These are phyloP conservation scores for Crithidia fasciculata DNA, from an alignment of 208 protist genomes.

Conservation along the genomic window DNA sequence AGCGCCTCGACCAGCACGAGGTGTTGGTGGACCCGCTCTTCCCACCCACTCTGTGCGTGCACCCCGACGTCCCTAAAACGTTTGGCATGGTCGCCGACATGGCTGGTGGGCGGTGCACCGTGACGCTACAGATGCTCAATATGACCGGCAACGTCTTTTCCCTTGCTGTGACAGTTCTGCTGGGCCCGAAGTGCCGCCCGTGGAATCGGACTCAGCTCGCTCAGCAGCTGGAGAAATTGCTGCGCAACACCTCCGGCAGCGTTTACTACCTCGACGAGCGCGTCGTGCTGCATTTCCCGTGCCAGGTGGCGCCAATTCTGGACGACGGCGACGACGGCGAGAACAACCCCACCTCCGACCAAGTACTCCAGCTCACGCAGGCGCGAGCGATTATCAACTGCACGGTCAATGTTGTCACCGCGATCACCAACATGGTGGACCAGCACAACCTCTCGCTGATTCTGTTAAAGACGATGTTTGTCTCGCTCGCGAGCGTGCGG, in stretches of 20 bases:
- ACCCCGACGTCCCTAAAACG: constrained; percentile 67
- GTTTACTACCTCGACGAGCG: constrained; percentile 45
- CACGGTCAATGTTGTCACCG: constrained; percentile 88
- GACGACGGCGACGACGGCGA: constrained; percentile 65
- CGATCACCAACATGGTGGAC: constrained; percentile 86
- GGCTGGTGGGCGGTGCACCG: constrained; percentile 40
- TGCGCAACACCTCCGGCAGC: constrained; percentile 62
- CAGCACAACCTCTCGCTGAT: constrained; percentile 91
- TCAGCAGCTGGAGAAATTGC: constrained; percentile 40
- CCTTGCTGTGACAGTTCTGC: constrained; percentile 55
- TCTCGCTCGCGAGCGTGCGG: constrained; percentile 82
- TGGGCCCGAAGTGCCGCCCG: constrained; percentile 33
- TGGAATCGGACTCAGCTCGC: constrained; percentile 46
- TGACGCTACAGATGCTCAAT: constrained; percentile 72
- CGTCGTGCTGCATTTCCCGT: constrained; percentile 79
- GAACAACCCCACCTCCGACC: constrained; percentile 36
- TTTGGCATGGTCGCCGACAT: constrained; percentile 49
- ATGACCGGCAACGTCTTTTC: constrained; percentile 64
- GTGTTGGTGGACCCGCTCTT: constrained; percentile 72
- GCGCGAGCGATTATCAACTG: constrained; percentile 84
- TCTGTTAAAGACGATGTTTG: constrained; percentile 90
- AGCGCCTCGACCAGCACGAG: constrained; percentile 42
- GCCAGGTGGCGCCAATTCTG: constrained; percentile 76
- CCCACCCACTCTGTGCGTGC: constrained; percentile 77
- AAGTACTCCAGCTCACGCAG: constrained; percentile 68